phyloP scores from a whole-genome alignment of 305 asterid genomes.

The Plantago lanceolata region DNA sequence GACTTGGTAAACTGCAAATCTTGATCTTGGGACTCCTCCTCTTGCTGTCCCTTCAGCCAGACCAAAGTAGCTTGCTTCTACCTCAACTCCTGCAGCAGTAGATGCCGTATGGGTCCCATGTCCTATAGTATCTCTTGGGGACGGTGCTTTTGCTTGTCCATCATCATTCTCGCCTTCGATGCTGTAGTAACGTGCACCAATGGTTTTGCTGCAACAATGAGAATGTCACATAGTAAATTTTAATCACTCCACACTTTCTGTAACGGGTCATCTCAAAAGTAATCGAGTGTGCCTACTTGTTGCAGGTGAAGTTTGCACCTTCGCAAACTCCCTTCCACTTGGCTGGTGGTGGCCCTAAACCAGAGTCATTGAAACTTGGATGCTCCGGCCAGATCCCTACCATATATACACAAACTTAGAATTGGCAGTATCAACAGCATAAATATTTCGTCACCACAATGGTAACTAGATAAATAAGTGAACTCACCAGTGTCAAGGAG shows the following conservation, averaged over 20 bases:
- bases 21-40: slow-evolving; percentile 30
- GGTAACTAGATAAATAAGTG: not conserved
- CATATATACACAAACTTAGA: not conserved
- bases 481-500: slow-evolving; percentile 55
- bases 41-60: slow-evolving; percentile 29
- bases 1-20: slow-evolving; percentile 30
- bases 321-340: slow-evolving; percentile 66
- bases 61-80: slow-evolving; percentile 19
- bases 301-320: slow-evolving; percentile 61
- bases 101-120: slow-evolving; percentile 67
- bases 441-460: not conserved
- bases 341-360: slow-evolving; percentile 44
- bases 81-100: slow-evolving; percentile 36
- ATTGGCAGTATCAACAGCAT: not conserved
- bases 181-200: slow-evolving; percentile 51
- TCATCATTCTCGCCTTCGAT: not conserved
- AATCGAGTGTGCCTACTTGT: slow-evolving; percentile 37
- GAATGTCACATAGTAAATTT: not conserved
- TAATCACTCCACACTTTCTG: not conserved
- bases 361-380: slow-evolving; percentile 40
- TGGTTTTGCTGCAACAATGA: slow-evolving; percentile 38
- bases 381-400: slow-evolving; percentile 63
- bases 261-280: no score
- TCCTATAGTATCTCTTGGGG: slow-evolving; percentile 49
- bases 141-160: slow-evolving; percentile 20